A percentile compares a stretch with the other conserved stretches of the same genome.
phyloP scores from a whole-genome alignment of 371 early-diverging fungal genomes.

The Haplosporangium sp. region DNA sequence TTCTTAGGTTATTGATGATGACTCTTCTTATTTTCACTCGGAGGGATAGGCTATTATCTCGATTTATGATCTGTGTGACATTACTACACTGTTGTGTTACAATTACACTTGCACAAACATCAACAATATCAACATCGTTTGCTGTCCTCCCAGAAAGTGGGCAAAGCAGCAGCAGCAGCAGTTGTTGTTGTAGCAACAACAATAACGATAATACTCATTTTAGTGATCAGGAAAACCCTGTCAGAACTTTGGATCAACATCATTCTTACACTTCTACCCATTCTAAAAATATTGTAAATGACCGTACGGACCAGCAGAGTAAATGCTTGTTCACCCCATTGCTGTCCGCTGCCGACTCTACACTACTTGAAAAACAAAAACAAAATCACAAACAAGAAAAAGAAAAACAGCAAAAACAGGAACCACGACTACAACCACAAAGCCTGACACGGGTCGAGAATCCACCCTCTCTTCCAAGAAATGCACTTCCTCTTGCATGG shows the following conservation, averaged over 20 bases:
- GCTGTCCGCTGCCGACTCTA: neutral
- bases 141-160: neutral
- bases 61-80: conserved; percentile 2
- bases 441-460: neutral
- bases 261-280: neutral
- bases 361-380: neutral
- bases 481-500: neutral
- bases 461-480: neutral
- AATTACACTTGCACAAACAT: neutral
- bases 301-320: neutral
- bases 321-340: neutral
- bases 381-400: too few species aligned
- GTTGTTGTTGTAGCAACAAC: too few species aligned
- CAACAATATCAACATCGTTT: too few species aligned
- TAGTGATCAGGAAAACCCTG: neutral
- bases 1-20: too few species aligned
- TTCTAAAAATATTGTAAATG: neutral
- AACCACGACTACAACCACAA: too few species aligned
- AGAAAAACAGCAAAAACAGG: too few species aligned
- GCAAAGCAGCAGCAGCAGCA: neutral
- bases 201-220: too few species aligned
- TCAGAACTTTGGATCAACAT: neutral
- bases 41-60: neutral
- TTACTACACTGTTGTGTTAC: neutral
- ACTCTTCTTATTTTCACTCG: neutral